Evolutionary conservation across 768 basidiomycete species (phyloP).

Genomic region (Calvatia gigantea): DNA sequence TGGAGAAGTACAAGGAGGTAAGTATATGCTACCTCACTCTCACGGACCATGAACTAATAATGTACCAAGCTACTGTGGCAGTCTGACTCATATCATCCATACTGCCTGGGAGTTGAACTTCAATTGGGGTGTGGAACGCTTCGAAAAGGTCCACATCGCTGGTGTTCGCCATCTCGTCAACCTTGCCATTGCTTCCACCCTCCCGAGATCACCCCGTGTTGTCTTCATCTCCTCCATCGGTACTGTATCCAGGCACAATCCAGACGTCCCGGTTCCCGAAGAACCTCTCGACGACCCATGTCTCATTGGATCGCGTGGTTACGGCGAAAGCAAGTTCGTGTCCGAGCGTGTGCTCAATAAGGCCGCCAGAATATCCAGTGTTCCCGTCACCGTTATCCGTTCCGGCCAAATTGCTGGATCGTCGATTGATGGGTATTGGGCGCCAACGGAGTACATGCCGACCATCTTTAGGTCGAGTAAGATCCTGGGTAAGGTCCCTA

Average conservation of each 20-base stretch:
- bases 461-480: slow-evolving; percentile 10
- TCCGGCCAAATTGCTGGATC: slow-evolving; percentile 13
- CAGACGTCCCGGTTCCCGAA: slow-evolving; percentile 5
- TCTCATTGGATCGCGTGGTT: slow-evolving; percentile 3
- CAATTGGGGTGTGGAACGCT: slow-evolving; percentile 13
- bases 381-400: slow-evolving; percentile 11
- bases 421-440: slow-evolving; percentile 11
- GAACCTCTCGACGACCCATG: slow-evolving; percentile 7
- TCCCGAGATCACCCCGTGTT: background rate
- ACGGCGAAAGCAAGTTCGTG: slow-evolving; percentile 11
- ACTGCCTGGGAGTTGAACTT: slow-evolving; percentile 15
- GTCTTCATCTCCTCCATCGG: slow-evolving; percentile 14
- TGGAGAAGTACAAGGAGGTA: slow-evolving; percentile 1
- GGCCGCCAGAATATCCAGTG: background rate
- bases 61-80: background rate
- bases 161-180: slow-evolving; percentile 11
- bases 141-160: slow-evolving; percentile 10
- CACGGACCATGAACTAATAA: background rate
- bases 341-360: slow-evolving; percentile 8
- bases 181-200: slow-evolving; percentile 5
- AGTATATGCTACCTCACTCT: background rate
- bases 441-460: slow-evolving; percentile 13
- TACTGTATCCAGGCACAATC: background rate
- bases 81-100: slow-evolving; percentile 13
- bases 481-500: slow-evolving; percentile 8